Conservation (phyloP, 345 rosid species). For the Populus deltoides region DNA sequence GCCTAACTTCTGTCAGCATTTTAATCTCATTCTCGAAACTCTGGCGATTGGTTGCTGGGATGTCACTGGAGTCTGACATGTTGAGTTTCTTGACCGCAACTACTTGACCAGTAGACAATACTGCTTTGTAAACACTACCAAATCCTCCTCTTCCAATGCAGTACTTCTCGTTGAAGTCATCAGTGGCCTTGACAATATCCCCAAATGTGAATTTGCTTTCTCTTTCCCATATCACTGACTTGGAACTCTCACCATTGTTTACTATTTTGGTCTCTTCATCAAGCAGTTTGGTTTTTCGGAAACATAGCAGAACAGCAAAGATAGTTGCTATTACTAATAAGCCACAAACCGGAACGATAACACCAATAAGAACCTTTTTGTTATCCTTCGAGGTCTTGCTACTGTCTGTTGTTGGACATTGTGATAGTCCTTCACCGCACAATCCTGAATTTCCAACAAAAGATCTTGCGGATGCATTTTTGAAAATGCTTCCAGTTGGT, state of each 20-base stretch:
- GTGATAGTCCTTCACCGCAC: conserved; percentile 53
- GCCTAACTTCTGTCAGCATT: conserved; percentile 48
- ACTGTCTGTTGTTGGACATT: conserved; percentile 23
- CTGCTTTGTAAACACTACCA: conserved; percentile 60
- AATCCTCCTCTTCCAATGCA: conserved; percentile 72
- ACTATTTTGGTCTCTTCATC: conserved; percentile 34
- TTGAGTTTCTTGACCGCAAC: conserved; percentile 59
- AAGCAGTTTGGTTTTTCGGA: conserved; percentile 9
- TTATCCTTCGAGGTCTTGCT: conserved; percentile 19
- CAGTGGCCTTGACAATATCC: conserved; percentile 54
- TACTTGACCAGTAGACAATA: conserved; percentile 37
- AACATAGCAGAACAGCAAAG: conserved; percentile 7
- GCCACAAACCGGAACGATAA: conserved; percentile 37
- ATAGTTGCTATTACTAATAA: conserved; percentile 23
- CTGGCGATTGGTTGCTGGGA: conserved; percentile 34
- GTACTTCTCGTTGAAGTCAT: conserved; percentile 42
- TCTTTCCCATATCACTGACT: conserved; percentile 52
- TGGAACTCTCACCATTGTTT: conserved; percentile 1
- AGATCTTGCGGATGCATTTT: conserved; percentile 34
- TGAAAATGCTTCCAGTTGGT: conserved; percentile 43
- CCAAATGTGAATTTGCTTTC: conserved; percentile 54
- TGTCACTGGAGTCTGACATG: conserved; percentile 33
- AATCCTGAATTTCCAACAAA: conserved; percentile 51
- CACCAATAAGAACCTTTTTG: conserved; percentile 35
- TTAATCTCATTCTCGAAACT: conserved; percentile 60